Conservation (phyloP, 148 eudicot species). For the Dysphania ambrosioides region DNA sequence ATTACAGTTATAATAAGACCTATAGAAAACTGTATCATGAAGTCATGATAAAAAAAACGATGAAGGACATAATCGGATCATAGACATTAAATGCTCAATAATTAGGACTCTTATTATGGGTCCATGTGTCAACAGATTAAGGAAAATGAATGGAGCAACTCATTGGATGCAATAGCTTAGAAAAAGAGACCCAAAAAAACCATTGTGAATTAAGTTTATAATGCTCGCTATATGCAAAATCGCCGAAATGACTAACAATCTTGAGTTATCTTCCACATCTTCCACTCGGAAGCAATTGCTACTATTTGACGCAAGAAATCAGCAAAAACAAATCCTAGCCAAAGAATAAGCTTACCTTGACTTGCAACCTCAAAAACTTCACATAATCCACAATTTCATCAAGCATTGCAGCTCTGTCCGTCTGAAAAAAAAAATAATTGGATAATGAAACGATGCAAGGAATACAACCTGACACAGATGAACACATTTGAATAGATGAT, state of each 20-base stretch:
- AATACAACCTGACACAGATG: background rate
- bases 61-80: slow-evolving; percentile 20
- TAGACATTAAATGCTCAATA: slow-evolving; percentile 25
- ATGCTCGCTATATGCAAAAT: slow-evolving; percentile 2
- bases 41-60: slow-evolving; percentile 26
- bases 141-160: slow-evolving; percentile 10
- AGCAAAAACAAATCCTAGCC: background rate
- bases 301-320: slow-evolving; percentile 4
- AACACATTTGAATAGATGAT: background rate
- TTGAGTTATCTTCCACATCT: slow-evolving; percentile 3
- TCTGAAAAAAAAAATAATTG: slow-evolving; percentile 35
- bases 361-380: slow-evolving; percentile 64
- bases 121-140: slow-evolving; percentile 20
- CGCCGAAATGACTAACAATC: background rate
- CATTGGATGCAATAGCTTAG: background rate
- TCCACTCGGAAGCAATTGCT: background rate
- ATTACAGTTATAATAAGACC: slow-evolving; percentile 23
- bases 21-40: slow-evolving; percentile 26
- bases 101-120: slow-evolving; percentile 15
- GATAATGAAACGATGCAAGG: background rate
- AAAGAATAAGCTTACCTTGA: slow-evolving; percentile 41
- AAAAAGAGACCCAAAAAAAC: background rate
- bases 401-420: slow-evolving; percentile 70
- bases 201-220: background rate
- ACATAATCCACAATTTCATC: slow-evolving; percentile 72